These are phyloP conservation scores for Yarrowia phangngaensis DNA, from an alignment of 805 yeast species.

Conservation along the genomic window DNA sequence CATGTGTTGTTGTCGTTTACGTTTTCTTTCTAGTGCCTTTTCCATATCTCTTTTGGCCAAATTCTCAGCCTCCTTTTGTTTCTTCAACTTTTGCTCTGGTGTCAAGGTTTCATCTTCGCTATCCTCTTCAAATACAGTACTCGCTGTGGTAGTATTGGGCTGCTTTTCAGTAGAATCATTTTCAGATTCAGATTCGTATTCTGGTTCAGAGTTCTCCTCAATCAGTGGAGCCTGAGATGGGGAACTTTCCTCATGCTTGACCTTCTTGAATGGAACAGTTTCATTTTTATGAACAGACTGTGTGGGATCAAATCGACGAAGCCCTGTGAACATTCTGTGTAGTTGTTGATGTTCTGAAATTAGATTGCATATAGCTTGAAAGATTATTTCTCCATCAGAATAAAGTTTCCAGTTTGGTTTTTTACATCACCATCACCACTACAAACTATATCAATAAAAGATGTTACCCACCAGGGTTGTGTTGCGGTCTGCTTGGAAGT, in stretches of 20 bases:
- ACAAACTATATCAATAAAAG: constrained; percentile 7
- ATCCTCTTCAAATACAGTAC: no score
- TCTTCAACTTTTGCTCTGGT: background rate
- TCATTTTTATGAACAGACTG: background rate
- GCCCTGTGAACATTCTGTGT: constrained; percentile 18
- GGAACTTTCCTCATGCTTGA: constrained; percentile 19
- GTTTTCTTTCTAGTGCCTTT: constrained; percentile 11
- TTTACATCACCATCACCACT: constrained; percentile 14
- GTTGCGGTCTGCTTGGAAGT: constrained; percentile 45
- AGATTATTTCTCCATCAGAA: no score
- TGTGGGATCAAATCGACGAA: constrained; percentile 23
- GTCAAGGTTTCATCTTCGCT: constrained; percentile 8
- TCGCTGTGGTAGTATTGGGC: no score
- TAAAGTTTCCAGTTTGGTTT: no score
- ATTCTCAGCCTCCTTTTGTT: constrained; percentile 15
- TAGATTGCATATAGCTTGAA: no score
- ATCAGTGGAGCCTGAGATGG: no score
- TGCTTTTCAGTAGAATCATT: no score
- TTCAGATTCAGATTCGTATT: background rate
- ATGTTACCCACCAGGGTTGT: constrained; percentile 25
- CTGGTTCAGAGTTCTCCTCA: constrained; percentile 1
- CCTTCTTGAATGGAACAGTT: constrained; percentile 17
- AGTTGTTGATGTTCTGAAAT: background rate
- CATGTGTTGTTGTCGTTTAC: constrained; percentile 23
- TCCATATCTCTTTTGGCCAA: constrained; percentile 8